These are phyloP conservation scores for Cystobasidium onofrii DNA, from an alignment of 768 basidiomycete species.

Conservation along the genomic window DNA sequence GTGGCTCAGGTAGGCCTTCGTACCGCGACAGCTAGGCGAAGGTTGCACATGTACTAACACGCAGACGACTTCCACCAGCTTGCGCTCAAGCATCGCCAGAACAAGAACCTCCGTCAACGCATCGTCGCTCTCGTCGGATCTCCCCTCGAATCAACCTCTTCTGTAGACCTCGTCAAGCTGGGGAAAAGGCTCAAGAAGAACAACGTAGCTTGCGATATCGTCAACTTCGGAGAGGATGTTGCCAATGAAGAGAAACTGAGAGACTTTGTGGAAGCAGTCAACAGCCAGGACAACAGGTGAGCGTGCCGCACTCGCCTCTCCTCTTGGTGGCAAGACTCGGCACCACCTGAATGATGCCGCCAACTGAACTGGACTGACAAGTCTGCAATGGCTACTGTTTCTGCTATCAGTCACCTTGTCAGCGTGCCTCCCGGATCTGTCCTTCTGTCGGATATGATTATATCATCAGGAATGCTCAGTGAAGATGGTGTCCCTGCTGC, in stretches of 20 bases:
- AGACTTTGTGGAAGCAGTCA: conserved; percentile 73
- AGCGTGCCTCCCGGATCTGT: conserved; percentile 65
- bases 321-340: too few relatives aligned
- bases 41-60: too few relatives aligned
- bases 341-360: too few relatives aligned
- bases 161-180: conserved; percentile 60
- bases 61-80: conserved; percentile 50
- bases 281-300: conserved; percentile 76
- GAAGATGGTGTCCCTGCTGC: conserved; percentile 53
- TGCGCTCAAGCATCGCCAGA: conserved; percentile 92
- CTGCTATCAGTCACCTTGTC: conserved; percentile 66
- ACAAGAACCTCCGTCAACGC: conserved; percentile 94
- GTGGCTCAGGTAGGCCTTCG: conserved; percentile 70
- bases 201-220: conserved; percentile 87
- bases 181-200: conserved; percentile 99
- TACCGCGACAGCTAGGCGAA: too few relatives aligned
- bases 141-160: conserved; percentile 53
- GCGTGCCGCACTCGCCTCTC: too few relatives aligned
- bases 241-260: conserved; percentile 63
- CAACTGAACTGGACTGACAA: too few relatives aligned
- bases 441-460: conserved; percentile 72
- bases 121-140: conserved; percentile 90
- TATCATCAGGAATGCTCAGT: conserved; percentile 71
- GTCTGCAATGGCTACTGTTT: too few relatives aligned
- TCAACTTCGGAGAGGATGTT: conserved; percentile 76